Base-by-base conservation (phyloP, 768 basidiomycete species). In the Tricholoma saponaceum region DNA sequence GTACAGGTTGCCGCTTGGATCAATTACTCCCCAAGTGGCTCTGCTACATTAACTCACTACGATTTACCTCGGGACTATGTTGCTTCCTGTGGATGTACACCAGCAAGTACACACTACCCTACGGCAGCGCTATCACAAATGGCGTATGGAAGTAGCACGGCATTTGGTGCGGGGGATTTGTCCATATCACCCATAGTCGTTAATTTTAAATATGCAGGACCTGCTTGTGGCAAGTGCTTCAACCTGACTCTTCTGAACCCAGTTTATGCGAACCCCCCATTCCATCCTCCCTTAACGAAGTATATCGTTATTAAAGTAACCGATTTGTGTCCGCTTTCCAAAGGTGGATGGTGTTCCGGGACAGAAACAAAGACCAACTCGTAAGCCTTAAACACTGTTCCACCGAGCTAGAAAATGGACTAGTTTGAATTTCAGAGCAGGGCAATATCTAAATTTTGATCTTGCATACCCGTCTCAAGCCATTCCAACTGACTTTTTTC, bases 21-120 rank as follows among this genome's bases (percentile, higher is more conserved):
- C 23, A 70, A 83, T 60, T 89, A 90, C 66, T 76, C 86, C 16
- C 43, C 76, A 9, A 67, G 74, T 51, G 89, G 91, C 32, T 73
- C 76, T 39, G 92, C 90, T 14, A 89, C 89, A 12, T 76, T 93
- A 74, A 90, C 89, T n/a, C 86, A 91, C 67, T 91, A 92, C 67
- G 72, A 82, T 74, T 59, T 81, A 5, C 79, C 79, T 46, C 69
- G 64, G 18, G 78, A 79, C 59, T 85, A 78, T 57, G 75, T 92
- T 59, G 88, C 89, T 23, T 76, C 87, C 1, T 92, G 91, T 64
- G 92, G 91, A 56, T 94, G 92, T 68, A 84, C 83, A 1, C 79
- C 80, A 8, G 74, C 76, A 47, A 86, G 84, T 59, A 85, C 84
- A 33, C 73, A 83, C 63, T 90, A 86, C 63, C 90, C 91, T 5